A percentile compares a stretch with the other conserved stretches of the same genome.
These are phyloP conservation scores for Fragilariopsis cylindrus DNA, from an alignment of 108 stramenopile genomes.

Conservation along the genomic window DNA sequence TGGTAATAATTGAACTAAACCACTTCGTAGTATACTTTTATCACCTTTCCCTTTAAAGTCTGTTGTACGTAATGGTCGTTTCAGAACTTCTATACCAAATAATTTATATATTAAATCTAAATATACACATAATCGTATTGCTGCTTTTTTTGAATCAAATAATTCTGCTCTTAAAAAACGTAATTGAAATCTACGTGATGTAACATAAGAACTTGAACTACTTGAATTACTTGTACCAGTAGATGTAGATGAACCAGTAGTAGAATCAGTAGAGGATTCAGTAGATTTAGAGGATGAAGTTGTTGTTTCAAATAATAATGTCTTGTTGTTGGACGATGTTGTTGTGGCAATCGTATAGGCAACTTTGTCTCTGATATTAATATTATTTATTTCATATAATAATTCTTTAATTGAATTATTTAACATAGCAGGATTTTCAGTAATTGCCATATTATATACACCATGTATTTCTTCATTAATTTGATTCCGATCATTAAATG, in stretches of 20 bases:
- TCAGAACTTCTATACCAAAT: not conserved
- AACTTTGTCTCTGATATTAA: too few species aligned
- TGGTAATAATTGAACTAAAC: slow-evolving; percentile 2
- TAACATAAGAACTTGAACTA: not conserved
- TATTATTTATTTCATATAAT: too few species aligned
- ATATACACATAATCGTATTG: slow-evolving; percentile 27
- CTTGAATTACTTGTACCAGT: too few species aligned
- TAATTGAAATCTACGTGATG: slow-evolving; percentile 17
- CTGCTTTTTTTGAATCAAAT: slow-evolving; percentile 36
- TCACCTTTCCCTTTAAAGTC: slow-evolving; percentile 10
- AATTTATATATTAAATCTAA: slow-evolving; percentile 19
- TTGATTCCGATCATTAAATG: not conserved
- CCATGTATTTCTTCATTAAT: slow-evolving; percentile 18
- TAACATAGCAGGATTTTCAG: not conserved
- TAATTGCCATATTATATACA: not conserved
- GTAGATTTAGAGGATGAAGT: too few species aligned
- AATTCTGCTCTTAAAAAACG: slow-evolving; percentile 41
- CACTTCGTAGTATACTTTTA: not conserved
- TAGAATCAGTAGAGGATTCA: too few species aligned
- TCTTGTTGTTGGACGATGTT: too few species aligned
- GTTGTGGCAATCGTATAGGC: too few species aligned
- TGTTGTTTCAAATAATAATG: too few species aligned
- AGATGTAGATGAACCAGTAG: too few species aligned
- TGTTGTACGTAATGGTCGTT: not conserved
- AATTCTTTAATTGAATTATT: not conserved